Percentiles rank a stretch among this genome's conserved stretches.
Evolutionary conservation across 305 asterid genomes (phyloP).

Genomic region (Striga hermonthica): DNA sequence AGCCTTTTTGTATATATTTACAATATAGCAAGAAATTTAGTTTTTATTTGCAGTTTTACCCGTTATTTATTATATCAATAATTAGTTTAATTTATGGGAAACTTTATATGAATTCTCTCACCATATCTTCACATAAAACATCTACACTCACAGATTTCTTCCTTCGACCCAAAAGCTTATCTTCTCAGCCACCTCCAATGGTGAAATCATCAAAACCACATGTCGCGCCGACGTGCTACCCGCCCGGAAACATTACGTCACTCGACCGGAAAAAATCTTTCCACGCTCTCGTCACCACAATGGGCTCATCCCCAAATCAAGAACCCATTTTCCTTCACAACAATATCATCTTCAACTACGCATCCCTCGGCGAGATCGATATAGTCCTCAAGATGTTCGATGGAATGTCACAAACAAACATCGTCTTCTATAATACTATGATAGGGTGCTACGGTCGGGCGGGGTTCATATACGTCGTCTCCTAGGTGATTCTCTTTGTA

Average conservation of each 20-base stretch:
- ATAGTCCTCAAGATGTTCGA: slow-evolving; percentile 55
- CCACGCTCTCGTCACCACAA: slow-evolving; percentile 52
- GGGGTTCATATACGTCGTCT: slow-evolving; percentile 29
- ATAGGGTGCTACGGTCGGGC: slow-evolving; percentile 41
- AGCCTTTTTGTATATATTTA: no score
- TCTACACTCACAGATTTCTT: not conserved
- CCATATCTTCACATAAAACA: slow-evolving; percentile 4
- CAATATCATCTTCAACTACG: slow-evolving; percentile 36
- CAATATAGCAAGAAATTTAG: no score
- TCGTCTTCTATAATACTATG: slow-evolving; percentile 53
- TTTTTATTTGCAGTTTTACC: no score
- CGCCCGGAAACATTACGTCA: slow-evolving; percentile 39
- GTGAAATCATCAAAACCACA: slow-evolving; percentile 35
- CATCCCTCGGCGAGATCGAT: slow-evolving; percentile 29
- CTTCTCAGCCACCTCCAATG: slow-evolving; percentile 35
- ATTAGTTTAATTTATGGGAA: no score
- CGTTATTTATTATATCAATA: no score
- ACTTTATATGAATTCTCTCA: no score
- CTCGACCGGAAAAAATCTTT: slow-evolving; percentile 38
- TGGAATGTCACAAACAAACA: slow-evolving; percentile 49
- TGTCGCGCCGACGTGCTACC: slow-evolving; percentile 37
- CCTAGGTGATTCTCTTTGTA: no score
- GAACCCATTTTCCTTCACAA: slow-evolving; percentile 49
- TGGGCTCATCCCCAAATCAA: slow-evolving; percentile 41
- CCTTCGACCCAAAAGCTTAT: slow-evolving; percentile 30